Base-by-base conservation (phyloP, 1,284 basidiomycete species). In the Boletellus deceptivus region DNA sequence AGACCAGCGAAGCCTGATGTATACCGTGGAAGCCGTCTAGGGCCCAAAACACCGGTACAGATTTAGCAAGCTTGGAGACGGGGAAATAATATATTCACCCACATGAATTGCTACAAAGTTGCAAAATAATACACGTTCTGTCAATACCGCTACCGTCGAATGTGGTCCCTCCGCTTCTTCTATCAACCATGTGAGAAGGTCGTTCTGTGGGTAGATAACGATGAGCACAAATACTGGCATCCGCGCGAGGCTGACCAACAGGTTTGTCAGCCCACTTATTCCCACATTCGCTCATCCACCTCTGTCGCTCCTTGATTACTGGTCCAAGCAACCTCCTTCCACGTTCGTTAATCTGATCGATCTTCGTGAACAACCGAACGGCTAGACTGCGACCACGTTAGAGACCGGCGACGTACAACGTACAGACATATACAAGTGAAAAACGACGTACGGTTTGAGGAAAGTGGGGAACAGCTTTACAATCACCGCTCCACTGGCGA, bases 391-490 rank as follows among this genome's bases (percentile, higher is more conserved):
- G 9, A 29, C 27, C 11, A 27, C 24, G 13, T 10, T 6, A 7
- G 1, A 24, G 1, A 10, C 29, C 0, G 38, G 6, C 4, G 3
- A 20, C 20, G 20, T 20, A 20, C 20, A 5, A 20, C 20, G 20
- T 20, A 20, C 20, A 20, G 20, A 20, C 20, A 10, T 4, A 9
- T 4, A 11, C 16, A 35, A 29, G 27, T 10, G 27, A 9, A 34
- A 17, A 7, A 1, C 16, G 29, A 52, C 70, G 47, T 55, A 75
- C 77, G 70, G 67, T 54, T 65, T 70, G 20, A 78, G 45, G 37
- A 73, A 62, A 1, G 54, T 50, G 0, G 77, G 78, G 46, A 74
- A 71, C 2, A 70, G 10, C 14, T 59, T 58, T 27, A 78, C 57
- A 3, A 66, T 55, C 0, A 56, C 63, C 20, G 54, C 63, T 18